A percentile compares a stretch with the other conserved stretches of the same genome.
Evolutionary conservation across 1,139 yeast genomes (phyloP).

Genomic region (Groenewaldozyma auringiensis): DNA sequence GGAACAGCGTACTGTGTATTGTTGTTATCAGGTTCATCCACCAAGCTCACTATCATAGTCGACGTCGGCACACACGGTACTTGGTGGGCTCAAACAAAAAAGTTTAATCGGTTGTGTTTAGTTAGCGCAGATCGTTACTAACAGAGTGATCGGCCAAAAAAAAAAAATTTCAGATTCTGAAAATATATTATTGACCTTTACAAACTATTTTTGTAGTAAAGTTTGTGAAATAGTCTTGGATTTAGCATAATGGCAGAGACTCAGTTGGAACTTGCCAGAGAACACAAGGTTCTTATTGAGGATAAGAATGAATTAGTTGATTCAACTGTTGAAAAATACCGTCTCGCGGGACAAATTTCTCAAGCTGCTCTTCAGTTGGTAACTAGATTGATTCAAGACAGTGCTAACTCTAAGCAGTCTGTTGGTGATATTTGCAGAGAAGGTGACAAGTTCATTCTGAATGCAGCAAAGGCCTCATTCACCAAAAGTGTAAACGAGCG

Average conservation of each 20-base stretch:
- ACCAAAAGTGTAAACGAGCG: slow-evolving; percentile 38
- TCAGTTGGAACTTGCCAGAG: slow-evolving; percentile 19
- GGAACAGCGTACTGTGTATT: no score
- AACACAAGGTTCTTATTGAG: slow-evolving; percentile 60
- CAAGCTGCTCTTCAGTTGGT: slow-evolving; percentile 74
- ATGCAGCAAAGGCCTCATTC: slow-evolving; percentile 22
- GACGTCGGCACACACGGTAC: no score
- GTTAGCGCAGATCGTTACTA: no score
- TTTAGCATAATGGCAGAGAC: slow-evolving; percentile 12
- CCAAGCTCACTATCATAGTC: no score
- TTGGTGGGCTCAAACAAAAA: no score
- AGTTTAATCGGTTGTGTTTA: no score
- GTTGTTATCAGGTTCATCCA: no score
- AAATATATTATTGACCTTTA: no score
- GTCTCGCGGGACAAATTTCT: slow-evolving; percentile 86
- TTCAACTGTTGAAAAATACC: slow-evolving; percentile 65
- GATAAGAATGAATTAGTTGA: slow-evolving; percentile 63
- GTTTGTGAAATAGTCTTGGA: no score
- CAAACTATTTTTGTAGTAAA: no score
- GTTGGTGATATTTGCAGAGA: slow-evolving; percentile 74
- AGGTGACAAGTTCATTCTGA: slow-evolving; percentile 62
- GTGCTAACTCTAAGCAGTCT: slow-evolving; percentile 30
- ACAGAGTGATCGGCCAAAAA: not conserved
- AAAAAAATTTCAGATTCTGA: no score
- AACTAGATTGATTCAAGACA: slow-evolving; percentile 53